Percentiles rank a stretch among this genome's conserved stretches.
These are phyloP conservation scores for Phytophthora tubulina DNA, from an alignment of 352 stramenopile genomes.

Conservation along the genomic window DNA sequence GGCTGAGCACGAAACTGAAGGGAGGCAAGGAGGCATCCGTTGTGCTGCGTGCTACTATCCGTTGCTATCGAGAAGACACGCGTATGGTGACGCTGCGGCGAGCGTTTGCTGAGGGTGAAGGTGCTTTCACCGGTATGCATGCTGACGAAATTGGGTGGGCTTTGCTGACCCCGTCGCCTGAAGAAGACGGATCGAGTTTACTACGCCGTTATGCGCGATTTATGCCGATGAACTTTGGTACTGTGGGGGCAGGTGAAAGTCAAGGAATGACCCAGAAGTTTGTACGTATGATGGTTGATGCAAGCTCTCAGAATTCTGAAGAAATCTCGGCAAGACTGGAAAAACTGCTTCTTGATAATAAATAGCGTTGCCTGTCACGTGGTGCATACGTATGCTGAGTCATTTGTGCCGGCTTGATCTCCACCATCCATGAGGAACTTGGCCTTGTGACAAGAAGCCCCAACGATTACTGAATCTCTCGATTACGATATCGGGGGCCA, in stretches of 20 bases:
- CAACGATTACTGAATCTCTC: background rate
- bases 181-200: background rate
- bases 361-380: too few species aligned
- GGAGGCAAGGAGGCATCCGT: conserved; percentile 13
- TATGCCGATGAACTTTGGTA: background rate
- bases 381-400: too few species aligned
- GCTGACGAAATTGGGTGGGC: conserved; percentile 21
- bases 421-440: conserved; percentile 2
- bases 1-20: background rate
- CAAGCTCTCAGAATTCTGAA: background rate
- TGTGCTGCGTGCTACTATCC: conserved; percentile 14
- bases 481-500: background rate
- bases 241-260: background rate
- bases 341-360: too few species aligned
- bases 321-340: background rate
- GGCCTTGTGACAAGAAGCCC: too few species aligned
- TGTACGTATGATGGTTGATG: background rate
- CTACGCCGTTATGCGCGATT: background rate
- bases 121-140: conserved; percentile 24
- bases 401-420: background rate
- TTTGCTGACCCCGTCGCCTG: background rate
- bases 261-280: background rate
- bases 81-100: conserved; percentile 17
- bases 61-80: conserved; percentile 1
- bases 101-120: conserved; percentile 26